Base-by-base conservation (phyloP, 2,329 filamentous ascomycete genomes). In the Cladophialophora bantiana region DNA sequence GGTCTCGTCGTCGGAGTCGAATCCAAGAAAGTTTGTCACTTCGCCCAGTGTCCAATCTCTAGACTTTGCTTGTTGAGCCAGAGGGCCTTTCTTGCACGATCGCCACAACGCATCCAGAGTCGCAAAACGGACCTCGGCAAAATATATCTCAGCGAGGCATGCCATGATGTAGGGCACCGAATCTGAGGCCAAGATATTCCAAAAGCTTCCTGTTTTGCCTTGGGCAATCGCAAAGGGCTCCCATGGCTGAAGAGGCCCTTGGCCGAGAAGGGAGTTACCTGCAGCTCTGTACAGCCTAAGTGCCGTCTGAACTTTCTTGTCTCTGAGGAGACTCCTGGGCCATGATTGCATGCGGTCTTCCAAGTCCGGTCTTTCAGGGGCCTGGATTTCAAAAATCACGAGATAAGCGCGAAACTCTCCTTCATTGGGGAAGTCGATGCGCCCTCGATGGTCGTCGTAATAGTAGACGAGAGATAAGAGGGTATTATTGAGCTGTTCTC, bases 381-480 rank as follows among this genome's bases (percentile, higher is more conserved):
- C 81, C 64, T 83, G 81, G 58, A 85, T 84, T 64, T 83, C 84
- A 71, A 83, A 85, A 60, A 85, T 81, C 69, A 90, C 84, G 70
- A 85, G 85, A 73, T 89, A 89, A 7, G 88, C 85, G 61, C 85
- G 81, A 68, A 90, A 88, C 73, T 90, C 88, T n/a, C 84, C 81
- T 74, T 89, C 87, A 64, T 89, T 87, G 0, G 81, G 78, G 52
- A 87, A 85, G 0, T 76, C 63, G 32, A 84, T 80, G 31, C 80
- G 80, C 63, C 78, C 80, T 63, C 80, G 79, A 70, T 81, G 83
- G 73, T 87, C 83, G 73, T 87, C 82, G 75, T 88, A 88, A 73
- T 86, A 87, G 72, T 86, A 84, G 78, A 87, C 83, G 12, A 90
- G 75, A 0, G 87, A 88, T 0, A 87, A 78, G 65, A 89, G 79